Evolutionary conservation across 768 basidiomycete species (phyloP).

Genomic region (Panaeolus papilionaceus): DNA sequence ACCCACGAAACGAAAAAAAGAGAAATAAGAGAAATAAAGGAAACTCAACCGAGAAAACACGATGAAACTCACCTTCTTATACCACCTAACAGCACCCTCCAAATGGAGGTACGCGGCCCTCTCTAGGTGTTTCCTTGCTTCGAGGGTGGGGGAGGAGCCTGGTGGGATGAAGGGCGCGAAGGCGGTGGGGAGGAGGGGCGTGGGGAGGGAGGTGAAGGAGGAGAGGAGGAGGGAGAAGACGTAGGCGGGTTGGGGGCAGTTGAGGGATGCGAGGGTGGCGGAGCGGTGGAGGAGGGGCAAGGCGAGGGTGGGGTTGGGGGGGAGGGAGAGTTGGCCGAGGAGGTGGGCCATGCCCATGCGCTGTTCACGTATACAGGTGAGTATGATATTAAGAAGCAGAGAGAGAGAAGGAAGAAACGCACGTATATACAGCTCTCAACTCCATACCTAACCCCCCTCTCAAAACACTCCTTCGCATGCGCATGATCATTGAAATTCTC

Average conservation of each 20-base stretch:
- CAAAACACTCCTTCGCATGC: slow-evolving; percentile 86
- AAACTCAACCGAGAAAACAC: too few relatives aligned
- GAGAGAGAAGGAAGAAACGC: slow-evolving; percentile 34
- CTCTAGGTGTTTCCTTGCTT: slow-evolving; percentile 82
- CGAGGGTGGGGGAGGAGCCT: slow-evolving; percentile 52
- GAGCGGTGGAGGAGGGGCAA: slow-evolving; percentile 79
- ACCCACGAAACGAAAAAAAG: too few relatives aligned
- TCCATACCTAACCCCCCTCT: slow-evolving; percentile 74
- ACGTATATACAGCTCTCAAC: slow-evolving; percentile 88
- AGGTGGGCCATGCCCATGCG: slow-evolving; percentile 94
- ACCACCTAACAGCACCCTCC: too few relatives aligned
- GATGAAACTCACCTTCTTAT: too few relatives aligned
- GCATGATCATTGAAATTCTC: slow-evolving; percentile 81
- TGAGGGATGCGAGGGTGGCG: slow-evolving; percentile 72
- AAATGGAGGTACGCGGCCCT: slow-evolving; percentile 63
- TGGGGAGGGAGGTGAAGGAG: slow-evolving; percentile 67
- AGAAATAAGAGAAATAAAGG: too few relatives aligned
- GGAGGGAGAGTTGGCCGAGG: slow-evolving; percentile 82
- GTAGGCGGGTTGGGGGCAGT: slow-evolving; percentile 89
- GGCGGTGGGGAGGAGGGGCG: slow-evolving; percentile 56
- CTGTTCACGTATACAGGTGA: slow-evolving; percentile 39
- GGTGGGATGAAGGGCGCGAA: slow-evolving; percentile 62
- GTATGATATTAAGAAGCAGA: not conserved
- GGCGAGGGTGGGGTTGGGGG: slow-evolving; percentile 58
- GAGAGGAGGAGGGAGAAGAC: slow-evolving; percentile 89